phyloP scores from a whole-genome alignment of 306 rosid genomes.

The Trifolium repens region DNA sequence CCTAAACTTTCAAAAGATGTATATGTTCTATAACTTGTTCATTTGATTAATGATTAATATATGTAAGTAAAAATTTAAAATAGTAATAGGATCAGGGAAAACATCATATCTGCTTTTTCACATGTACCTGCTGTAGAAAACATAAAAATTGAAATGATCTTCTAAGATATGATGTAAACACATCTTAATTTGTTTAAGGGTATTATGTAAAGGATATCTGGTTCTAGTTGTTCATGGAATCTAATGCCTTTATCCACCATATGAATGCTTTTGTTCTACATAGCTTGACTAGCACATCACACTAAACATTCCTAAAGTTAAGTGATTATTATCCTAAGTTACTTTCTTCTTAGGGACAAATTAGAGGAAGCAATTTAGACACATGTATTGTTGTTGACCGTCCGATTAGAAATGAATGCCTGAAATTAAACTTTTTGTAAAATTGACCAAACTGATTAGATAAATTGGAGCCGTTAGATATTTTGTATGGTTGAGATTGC shows the following conservation, averaged over 20 bases:
- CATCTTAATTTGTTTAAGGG: not conserved
- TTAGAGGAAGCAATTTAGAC: too few species aligned
- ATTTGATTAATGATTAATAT: constrained; percentile 1
- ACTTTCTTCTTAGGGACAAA: not conserved
- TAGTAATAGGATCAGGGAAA: not conserved
- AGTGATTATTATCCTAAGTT: not conserved
- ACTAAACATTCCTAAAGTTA: constrained; percentile 9
- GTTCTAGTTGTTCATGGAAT: not conserved
- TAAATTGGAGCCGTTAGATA: too few species aligned
- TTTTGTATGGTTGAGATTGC: too few species aligned
- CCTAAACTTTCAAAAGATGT: not conserved
- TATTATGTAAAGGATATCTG: not conserved
- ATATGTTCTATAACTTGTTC: constrained; percentile 6
- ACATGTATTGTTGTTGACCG: too few species aligned
- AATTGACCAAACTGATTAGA: too few species aligned
- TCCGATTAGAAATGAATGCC: too few species aligned
- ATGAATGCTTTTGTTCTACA: not conserved
- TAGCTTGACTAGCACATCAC: constrained; percentile 34
- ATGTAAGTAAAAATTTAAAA: not conserved
- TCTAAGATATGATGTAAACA: too few species aligned
- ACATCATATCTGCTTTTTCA: not conserved
- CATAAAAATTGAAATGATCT: not conserved
- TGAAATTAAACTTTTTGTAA: too few species aligned
- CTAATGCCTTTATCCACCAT: not conserved
- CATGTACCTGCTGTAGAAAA: not conserved